Evolutionary conservation across 78 protist genomes (phyloP).

Genomic region (Creolimax fragrantissima): DNA sequence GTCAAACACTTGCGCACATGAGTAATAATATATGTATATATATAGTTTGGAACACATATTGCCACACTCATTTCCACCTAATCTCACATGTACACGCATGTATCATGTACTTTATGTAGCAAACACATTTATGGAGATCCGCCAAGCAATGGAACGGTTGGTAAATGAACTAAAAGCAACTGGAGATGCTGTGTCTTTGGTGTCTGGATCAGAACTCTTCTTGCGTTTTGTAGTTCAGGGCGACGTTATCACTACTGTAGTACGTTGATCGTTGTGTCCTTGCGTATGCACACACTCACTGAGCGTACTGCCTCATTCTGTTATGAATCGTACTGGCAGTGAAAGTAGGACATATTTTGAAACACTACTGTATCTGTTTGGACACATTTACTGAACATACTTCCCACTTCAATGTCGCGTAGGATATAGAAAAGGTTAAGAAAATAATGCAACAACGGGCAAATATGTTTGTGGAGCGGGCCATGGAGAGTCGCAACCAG

Average conservation of each 20-base stretch:
- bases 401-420: no score
- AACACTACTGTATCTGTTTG: no score
- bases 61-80: no score
- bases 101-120: not conserved
- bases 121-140: constrained; percentile 1
- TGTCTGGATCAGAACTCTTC: constrained; percentile 1
- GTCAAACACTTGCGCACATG: no score
- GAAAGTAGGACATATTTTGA: no score
- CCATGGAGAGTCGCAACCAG: constrained; percentile 29
- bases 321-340: no score
- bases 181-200: not conserved
- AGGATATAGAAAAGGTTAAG: constrained; percentile 64
- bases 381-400: no score
- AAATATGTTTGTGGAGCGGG: not conserved
- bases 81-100: no score
- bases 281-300: no score
- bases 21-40: not conserved
- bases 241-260: constrained; percentile 31
- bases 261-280: no score
- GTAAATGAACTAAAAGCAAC: not conserved
- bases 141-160: not conserved
- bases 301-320: no score
- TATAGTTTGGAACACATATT: not conserved
- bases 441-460: constrained; percentile 2
- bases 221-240: not conserved